Evolutionary conservation across 2,329 filamentous ascomycete species (phyloP).

Genomic region (Fusarium robinianum): DNA sequence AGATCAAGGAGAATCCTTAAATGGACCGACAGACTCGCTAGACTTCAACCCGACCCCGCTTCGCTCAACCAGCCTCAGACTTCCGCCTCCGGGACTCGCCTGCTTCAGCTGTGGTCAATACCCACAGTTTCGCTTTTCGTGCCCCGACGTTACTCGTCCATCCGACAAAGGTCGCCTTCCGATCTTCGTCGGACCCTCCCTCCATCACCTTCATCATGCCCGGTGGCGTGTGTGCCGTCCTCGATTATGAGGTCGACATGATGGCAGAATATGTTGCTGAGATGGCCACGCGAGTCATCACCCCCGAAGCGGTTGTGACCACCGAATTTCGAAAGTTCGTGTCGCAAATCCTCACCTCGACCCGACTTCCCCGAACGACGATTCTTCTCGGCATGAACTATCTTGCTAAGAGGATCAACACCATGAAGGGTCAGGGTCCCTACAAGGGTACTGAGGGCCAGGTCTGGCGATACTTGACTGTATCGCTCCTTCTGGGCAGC

Average conservation of each 20-base stretch:
- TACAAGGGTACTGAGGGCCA: constrained; percentile 68
- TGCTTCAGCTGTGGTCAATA: constrained; percentile 24
- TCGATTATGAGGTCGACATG: constrained; percentile 95
- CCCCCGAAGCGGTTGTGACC: constrained; percentile 59
- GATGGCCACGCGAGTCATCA: constrained; percentile 70
- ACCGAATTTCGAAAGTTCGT: constrained; percentile 89
- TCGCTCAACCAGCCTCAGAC: constrained; percentile 12
- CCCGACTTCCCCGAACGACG: constrained; percentile 85
- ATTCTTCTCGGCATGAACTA: constrained; percentile 92
- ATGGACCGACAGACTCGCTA: constrained; percentile 42
- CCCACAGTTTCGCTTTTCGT: constrained; percentile 19
- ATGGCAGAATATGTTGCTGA: constrained; percentile 96
- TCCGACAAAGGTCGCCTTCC: constrained; percentile 45
- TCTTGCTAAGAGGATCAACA: constrained; percentile 79
- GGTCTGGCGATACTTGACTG: constrained; percentile 85
- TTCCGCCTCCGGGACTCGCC: constrained; percentile 9
- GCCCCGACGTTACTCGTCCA: constrained; percentile 22
- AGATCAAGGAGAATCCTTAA: constrained; percentile 34
- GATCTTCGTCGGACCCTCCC: constrained; percentile 48
- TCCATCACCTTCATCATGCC: constrained; percentile 56
- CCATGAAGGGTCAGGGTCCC: constrained; percentile 61
- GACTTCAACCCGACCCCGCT: constrained; percentile 23
- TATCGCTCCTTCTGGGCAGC: constrained; percentile 83
- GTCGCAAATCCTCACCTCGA: constrained; percentile 86
- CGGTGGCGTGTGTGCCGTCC: constrained; percentile 88